A percentile compares a stretch with the other conserved stretches of the same genome.
These are phyloP conservation scores for Dactylellina sp. DNA, from an alignment of 2,329 filamentous ascomycete genomes.

Conservation along the genomic window DNA sequence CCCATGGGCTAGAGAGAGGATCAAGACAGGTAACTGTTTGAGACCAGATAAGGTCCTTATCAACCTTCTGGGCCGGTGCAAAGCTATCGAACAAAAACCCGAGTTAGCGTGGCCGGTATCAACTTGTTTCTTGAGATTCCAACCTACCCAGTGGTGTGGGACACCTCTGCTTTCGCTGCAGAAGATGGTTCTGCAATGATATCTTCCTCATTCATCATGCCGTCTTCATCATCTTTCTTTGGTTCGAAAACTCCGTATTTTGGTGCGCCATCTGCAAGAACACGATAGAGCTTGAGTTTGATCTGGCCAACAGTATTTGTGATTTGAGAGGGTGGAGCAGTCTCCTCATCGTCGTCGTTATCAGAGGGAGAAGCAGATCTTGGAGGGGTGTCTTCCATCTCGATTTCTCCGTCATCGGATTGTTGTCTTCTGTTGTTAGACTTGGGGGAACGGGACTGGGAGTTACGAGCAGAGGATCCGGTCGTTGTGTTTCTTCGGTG, in stretches of 20 bases:
- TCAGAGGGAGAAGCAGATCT: constrained; percentile 55
- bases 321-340: constrained; percentile 51
- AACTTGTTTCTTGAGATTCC: neutral
- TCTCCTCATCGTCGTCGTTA: constrained; percentile 54
- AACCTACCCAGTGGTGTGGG: constrained; percentile 53
- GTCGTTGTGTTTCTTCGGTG: constrained; percentile 51
- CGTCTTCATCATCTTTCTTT: constrained; percentile 55
- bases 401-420: constrained; percentile 53
- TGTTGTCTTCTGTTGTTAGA: constrained; percentile 36
- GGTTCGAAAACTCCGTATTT: constrained; percentile 57
- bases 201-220: constrained; percentile 54
- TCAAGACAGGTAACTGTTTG: constrained; percentile 99
- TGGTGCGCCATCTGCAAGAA: constrained; percentile 53
- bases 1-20: constrained; percentile 93
- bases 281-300: constrained; percentile 54
- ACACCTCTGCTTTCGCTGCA: constrained; percentile 54
- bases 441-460: constrained; percentile 44
- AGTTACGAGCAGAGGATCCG: constrained; percentile 43
- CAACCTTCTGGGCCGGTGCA: constrained; percentile 80
- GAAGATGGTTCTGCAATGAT: constrained; percentile 51
- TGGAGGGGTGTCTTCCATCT: constrained; percentile 55
- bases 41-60: constrained; percentile 87
- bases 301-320: constrained; percentile 56
- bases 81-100: constrained; percentile 20
- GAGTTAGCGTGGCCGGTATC: neutral